Evolutionary conservation across 768 basidiomycete species (phyloP), one percentile per base, ranked within the genome.

Genomic region (Daedaleopsis nitida): DNA sequence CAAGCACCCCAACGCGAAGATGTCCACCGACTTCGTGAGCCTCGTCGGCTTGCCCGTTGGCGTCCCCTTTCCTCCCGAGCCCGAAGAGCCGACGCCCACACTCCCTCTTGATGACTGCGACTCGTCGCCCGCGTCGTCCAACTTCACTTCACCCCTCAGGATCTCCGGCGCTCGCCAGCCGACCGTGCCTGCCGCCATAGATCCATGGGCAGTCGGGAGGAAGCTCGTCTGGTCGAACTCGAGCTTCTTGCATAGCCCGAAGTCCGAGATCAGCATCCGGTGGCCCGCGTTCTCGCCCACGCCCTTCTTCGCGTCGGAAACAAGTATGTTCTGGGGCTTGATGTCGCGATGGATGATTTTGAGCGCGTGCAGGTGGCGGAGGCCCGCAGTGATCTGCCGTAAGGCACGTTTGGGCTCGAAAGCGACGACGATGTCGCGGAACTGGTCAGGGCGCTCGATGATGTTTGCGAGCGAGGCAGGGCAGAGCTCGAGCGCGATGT

Each of bases 111-210:
- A 91, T 60, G 86, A 79, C 13, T 87, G 87, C 59, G 83, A 78
- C 55, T 90, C 88, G 59, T 87, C 87, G 19, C 83, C 75, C 34
- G 80, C 68, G 52, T 96, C 94, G 68, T 97, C 92, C 60, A 98
- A 80, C 72, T 92, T 92, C 58, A 99, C 96, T 57, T 97, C 94
- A 2, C 96, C 96, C 23, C 92, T 81, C 48, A 99, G 76, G 64
- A 98, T 95, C 76, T 99, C 97, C 0, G 97, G 97, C 0, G 97
- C 97, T 5, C 97, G 86, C 94, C 97, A 99, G 1, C 97, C 97
- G 19, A 96, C 89, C 0, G 96, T 96, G 14, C 97, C 97, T 11
- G 92, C 94, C 21, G 85, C 92, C 78, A 92, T 86, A 35, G 89
- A 85, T 7, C 96, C 94, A 69, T 96, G 90, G 16, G 87, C 86